Base-by-base conservation (phyloP, 306 rosid species). In the Sicyos edulis region DNA sequence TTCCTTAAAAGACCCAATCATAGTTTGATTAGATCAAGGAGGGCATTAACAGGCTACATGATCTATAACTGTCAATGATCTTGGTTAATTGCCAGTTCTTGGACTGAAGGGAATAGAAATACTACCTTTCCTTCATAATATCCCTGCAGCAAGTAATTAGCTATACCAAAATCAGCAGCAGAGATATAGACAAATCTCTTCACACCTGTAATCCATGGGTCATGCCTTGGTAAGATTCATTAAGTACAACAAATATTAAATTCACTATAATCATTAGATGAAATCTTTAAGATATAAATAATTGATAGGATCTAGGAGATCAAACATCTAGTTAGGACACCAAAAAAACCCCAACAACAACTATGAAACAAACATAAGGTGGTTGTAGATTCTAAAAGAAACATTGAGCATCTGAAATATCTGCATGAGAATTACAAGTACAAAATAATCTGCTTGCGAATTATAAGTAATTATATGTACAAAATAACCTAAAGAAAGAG, bases 91-190 rank as follows among this genome's bases (percentile, higher is more conserved):
- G 29, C 8, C 50, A 5, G 44, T 44, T n/a, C 74, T 53, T 17
- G 42, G 14, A 10, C 50, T 50, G 50, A 17, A 59, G 14, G 13
- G 37, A 29, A 53, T 50, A 45, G 77, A 61, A 60, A 13, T 51
- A 12, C 67, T 86, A 93, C 99, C 99, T 93, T 93, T 80, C 99
- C 99, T 75, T 87, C 92, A 70, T 90, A 93, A 86, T 93, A 93
- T 45, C 99, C 99, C 64, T 22, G 86, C 64, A 93, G 69, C 65
- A 90, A 54, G 82, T 86, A 88, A 83, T 93, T 93, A 68, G 40
- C 92, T 73, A 85, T 76, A 47, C 99, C 99, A 82, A 88, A 88
- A 85, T 87, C 99, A 76, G 97, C 97, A 44, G 99, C 97, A 68
- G 99, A 93, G 81, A 91, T 80, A 75, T 93, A 91, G 70, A 88